phyloP scores from a whole-genome alignment of 2,329 filamentous ascomycete species.

The Paraconiothyrium brasiliense region DNA sequence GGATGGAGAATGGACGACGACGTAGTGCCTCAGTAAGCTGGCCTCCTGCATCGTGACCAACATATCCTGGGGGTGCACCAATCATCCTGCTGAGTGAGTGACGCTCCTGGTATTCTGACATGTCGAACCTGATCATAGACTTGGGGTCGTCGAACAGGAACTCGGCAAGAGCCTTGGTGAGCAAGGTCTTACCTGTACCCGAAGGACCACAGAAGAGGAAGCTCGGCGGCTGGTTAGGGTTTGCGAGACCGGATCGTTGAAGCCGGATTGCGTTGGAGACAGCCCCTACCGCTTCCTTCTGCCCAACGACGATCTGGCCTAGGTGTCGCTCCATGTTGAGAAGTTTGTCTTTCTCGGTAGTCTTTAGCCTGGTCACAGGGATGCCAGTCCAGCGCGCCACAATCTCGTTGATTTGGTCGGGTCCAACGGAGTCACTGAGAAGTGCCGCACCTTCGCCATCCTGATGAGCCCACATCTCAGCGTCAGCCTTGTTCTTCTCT shows the following conservation, averaged over 20 bases:
- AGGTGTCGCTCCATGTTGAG: conserved; percentile 94
- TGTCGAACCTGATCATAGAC: conserved; percentile 98
- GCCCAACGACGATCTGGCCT: conserved; percentile 85
- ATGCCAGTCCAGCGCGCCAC: conserved; percentile 98
- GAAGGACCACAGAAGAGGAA: conserved; percentile 99
- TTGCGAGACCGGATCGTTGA: conserved; percentile 91
- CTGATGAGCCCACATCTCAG: conserved; percentile 63
- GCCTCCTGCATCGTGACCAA: conserved; percentile 94
- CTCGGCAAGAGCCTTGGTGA: conserved; percentile 96
- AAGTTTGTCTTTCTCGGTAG: conserved; percentile 98
- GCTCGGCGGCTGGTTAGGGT: conserved; percentile 95
- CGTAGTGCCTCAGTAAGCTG: conserved; percentile 95
- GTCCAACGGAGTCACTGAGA: conserved; percentile 91
- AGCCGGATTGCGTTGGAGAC: conserved; percentile 97
- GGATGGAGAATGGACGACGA: conserved; percentile 94
- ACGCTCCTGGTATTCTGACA: conserved; percentile 99
- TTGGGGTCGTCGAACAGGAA: conserved; percentile 98
- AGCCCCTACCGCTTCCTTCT: conserved; percentile 90
- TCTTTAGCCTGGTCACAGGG: conserved; percentile 91
- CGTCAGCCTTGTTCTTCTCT: conserved; percentile 82
- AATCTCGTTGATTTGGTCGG: conserved; percentile 99
- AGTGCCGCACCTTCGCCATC: conserved; percentile 74
- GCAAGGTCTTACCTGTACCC: conserved; percentile 95
- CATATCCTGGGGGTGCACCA: conserved; percentile 94
- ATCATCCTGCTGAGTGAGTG: conserved; percentile 98